phyloP scores from a whole-genome alignment of 2,329 filamentous ascomycete genomes.

The Mycocentrospora acerina region DNA sequence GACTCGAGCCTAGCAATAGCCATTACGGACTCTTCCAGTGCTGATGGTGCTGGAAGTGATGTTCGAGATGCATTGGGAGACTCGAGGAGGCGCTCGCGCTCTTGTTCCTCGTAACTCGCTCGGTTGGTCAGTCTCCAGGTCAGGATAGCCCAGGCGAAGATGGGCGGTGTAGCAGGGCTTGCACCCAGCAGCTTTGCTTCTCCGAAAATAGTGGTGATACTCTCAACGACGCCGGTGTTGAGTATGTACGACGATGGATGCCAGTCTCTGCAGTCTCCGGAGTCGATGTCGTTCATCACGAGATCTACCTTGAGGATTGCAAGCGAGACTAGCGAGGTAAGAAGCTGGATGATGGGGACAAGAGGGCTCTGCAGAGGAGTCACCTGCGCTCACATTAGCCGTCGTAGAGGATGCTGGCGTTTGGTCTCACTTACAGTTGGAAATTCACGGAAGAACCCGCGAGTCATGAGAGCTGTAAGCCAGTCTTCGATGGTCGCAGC shows the following conservation, averaged over 20 bases:
- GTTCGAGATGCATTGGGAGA: slow-evolving; percentile 12
- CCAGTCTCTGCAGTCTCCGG: slow-evolving; percentile 28
- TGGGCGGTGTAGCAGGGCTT: slow-evolving; percentile 68
- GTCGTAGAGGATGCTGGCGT: too few species aligned
- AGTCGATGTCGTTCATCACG: slow-evolving; percentile 52
- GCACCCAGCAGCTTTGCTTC: slow-evolving; percentile 55
- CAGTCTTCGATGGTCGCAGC: slow-evolving; percentile 36
- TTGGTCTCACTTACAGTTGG: slow-evolving; percentile 49
- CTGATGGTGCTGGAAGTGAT: slow-evolving; percentile 15
- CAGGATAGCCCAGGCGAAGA: slow-evolving; percentile 80
- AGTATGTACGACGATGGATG: slow-evolving; percentile 63
- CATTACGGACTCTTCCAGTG: slow-evolving; percentile 31
- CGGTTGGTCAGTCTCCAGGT: slow-evolving; percentile 27
- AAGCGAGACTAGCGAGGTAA: slow-evolving; percentile 70
- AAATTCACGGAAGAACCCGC: slow-evolving; percentile 66
- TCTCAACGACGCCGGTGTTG: slow-evolving; percentile 67
- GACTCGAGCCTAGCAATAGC: slow-evolving; percentile 24
- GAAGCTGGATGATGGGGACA: slow-evolving; percentile 65
- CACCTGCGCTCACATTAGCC: slow-evolving; percentile 3
- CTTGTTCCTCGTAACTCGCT: slow-evolving; percentile 26
- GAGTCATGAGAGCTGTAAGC: slow-evolving; percentile 30
- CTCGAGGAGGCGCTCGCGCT: slow-evolving; percentile 31
- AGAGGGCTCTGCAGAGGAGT: slow-evolving; percentile 46
- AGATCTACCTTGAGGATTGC: slow-evolving; percentile 70
- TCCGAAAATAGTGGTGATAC: slow-evolving; percentile 71